Evolutionary conservation across 2,329 filamentous ascomycete species (phyloP).

Genomic region (Didymella keratinophila): DNA sequence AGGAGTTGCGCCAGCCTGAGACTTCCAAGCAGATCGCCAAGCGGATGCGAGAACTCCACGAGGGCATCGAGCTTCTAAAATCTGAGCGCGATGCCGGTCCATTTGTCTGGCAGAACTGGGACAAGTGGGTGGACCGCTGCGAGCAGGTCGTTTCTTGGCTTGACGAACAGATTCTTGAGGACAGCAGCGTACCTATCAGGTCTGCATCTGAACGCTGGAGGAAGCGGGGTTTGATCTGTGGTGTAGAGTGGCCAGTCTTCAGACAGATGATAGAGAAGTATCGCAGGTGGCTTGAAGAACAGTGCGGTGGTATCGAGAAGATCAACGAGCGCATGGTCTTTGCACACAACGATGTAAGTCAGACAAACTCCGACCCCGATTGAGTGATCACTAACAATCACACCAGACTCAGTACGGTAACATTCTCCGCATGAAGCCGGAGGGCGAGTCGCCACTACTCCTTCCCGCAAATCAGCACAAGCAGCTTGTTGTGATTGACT

Average conservation of each 20-base stretch:
- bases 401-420: conserved; percentile 95
- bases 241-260: conserved; percentile 83
- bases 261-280: conserved; percentile 78
- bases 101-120: conserved; percentile 91
- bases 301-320: conserved; percentile 71
- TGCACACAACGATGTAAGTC: conserved; percentile 92
- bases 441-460: conserved; percentile 80
- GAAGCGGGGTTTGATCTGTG: conserved; percentile 77
- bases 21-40: conserved; percentile 95
- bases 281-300: conserved; percentile 73
- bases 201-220: conserved; percentile 66
- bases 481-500: conserved; percentile 96
- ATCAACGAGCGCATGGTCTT: conserved; percentile 84
- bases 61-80: conserved; percentile 85
- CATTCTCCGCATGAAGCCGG: conserved; percentile 79
- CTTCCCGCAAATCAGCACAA: conserved; percentile 93
- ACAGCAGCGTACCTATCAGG: conserved; percentile 42
- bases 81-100: conserved; percentile 81
- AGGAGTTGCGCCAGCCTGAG: conserved; percentile 79
- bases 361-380: conserved; percentile 6
- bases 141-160: conserved; percentile 67
- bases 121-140: conserved; percentile 81
- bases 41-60: conserved; percentile 94
- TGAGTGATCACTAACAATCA: not conserved
- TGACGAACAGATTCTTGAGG: conserved; percentile 65